Conservation (phyloP, 352 stramenopile genomes). For the Nothophytophthora sp. region DNA sequence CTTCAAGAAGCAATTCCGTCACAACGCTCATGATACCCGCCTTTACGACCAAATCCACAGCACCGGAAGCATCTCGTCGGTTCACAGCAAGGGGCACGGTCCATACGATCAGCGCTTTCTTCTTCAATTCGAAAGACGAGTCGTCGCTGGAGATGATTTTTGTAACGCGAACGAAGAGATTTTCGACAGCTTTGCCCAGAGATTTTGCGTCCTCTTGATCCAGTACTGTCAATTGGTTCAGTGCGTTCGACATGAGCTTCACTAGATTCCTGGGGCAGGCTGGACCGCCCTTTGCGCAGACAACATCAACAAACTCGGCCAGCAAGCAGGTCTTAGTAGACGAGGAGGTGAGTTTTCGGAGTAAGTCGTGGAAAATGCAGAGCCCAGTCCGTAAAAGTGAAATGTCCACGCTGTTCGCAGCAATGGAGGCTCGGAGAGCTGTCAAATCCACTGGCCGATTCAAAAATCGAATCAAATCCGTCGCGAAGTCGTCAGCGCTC, state of each 20-base stretch:
- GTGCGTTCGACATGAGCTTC: background rate
- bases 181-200: conserved; percentile 41
- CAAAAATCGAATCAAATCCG: conserved; percentile 23
- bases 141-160: conserved; percentile 43
- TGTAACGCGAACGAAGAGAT: conserved; percentile 50
- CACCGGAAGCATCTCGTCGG: background rate
- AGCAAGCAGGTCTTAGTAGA: conserved; percentile 44
- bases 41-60: conserved; percentile 24
- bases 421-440: conserved; percentile 6
- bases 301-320: conserved; percentile 25
- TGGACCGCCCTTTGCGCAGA: background rate
- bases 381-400: conserved; percentile 32
- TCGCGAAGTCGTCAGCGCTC: conserved; percentile 4
- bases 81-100: conserved; percentile 16
- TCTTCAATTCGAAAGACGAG: conserved; percentile 38
- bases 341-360: conserved; percentile 52
- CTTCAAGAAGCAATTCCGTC: conserved; percentile 25
- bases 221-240: background rate
- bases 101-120: conserved; percentile 49
- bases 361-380: conserved; percentile 50
- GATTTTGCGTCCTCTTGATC: conserved; percentile 5
- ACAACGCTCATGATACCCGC: conserved; percentile 26
- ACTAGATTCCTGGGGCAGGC: background rate
- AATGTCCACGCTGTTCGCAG: conserved; percentile 7
- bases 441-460: conserved; percentile 1